These are phyloP conservation scores for Botrytis cinerea DNA, from an alignment of 2,329 filamentous ascomycete genomes.

Conservation along the genomic window DNA sequence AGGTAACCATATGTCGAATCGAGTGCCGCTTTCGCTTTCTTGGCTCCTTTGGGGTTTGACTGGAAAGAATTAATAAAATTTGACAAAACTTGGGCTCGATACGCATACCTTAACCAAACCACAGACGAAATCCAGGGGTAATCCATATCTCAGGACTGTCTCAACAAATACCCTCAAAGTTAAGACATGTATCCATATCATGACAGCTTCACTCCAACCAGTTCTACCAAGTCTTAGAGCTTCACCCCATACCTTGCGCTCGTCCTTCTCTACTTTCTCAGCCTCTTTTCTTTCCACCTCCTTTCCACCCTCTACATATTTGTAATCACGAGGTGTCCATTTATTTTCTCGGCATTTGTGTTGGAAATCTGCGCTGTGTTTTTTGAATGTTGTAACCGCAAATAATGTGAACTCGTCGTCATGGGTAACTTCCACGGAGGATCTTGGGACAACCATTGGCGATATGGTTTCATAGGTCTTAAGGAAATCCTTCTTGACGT, in stretches of 20 bases:
- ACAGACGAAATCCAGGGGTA: constrained; percentile 87
- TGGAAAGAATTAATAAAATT: constrained; percentile 45
- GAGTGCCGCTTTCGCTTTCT: constrained; percentile 76
- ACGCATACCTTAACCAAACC: constrained; percentile 74
- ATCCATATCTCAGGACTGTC: constrained; percentile 92
- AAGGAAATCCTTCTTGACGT: constrained; percentile 82
- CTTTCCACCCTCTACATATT: constrained; percentile 84
- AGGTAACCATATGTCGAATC: constrained; percentile 88
- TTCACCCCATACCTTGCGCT: constrained; percentile 91
- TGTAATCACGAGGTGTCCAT: constrained; percentile 94
- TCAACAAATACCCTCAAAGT: constrained; percentile 94
- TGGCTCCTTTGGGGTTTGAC: constrained; percentile 79
- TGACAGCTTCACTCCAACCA: constrained; percentile 94
- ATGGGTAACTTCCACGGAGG: constrained; percentile 73
- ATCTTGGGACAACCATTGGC: constrained; percentile 92
- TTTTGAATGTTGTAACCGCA: constrained; percentile 91
- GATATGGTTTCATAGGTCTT: constrained; percentile 84
- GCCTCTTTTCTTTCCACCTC: constrained; percentile 89
- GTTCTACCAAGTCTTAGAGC: constrained; percentile 82
- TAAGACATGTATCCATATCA: constrained; percentile 93
- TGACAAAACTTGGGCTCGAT: neutral
- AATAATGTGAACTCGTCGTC: constrained; percentile 91
- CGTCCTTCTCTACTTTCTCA: constrained; percentile 77
- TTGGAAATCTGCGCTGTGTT: constrained; percentile 81
- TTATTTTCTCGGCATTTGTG: constrained; percentile 90